These are phyloP conservation scores for Chlamydomonas schloesseri DNA, from an alignment of 139 green algal genomes.

Conservation along the genomic window DNA sequence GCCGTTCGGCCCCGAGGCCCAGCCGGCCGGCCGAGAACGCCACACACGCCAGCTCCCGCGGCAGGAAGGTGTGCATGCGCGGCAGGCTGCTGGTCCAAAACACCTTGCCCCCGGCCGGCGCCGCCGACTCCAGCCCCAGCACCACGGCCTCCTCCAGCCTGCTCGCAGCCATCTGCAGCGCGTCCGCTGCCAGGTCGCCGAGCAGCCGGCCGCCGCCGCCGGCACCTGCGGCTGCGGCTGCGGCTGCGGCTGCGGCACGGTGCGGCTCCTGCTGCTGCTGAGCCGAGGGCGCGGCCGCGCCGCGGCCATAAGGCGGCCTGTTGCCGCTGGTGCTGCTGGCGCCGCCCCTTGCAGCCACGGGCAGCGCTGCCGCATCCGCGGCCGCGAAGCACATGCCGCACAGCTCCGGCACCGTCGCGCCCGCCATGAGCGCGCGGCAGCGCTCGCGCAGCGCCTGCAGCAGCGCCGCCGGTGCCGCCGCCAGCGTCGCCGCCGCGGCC, in stretches of 20 bases:
- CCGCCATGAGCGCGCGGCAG: background rate
- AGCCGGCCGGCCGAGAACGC: conserved; percentile 11
- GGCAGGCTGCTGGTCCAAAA: background rate
- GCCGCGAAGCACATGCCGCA: background rate
- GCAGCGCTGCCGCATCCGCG: background rate
- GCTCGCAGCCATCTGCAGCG: background rate
- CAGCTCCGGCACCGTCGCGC: background rate
- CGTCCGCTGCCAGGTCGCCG: background rate
- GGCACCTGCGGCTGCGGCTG: too few species aligned
- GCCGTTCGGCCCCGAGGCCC: background rate
- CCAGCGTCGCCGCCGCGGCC: background rate
- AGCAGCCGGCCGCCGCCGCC: background rate
- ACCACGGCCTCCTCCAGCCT: background rate
- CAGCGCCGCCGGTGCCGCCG: background rate
- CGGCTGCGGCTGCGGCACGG: too few species aligned
- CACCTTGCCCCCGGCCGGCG: background rate
- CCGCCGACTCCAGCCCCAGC: background rate
- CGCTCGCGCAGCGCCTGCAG: background rate
- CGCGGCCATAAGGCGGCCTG: too few species aligned
- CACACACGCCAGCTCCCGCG: conserved; percentile 20
- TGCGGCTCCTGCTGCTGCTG: too few species aligned
- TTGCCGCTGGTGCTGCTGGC: too few species aligned
- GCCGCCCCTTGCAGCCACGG: too few species aligned
- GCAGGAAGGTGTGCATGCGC: background rate
- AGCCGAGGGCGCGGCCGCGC: too few species aligned